Base-by-base conservation (phyloP, 768 basidiomycete genomes). In the Xanthoconium purpureum region DNA sequence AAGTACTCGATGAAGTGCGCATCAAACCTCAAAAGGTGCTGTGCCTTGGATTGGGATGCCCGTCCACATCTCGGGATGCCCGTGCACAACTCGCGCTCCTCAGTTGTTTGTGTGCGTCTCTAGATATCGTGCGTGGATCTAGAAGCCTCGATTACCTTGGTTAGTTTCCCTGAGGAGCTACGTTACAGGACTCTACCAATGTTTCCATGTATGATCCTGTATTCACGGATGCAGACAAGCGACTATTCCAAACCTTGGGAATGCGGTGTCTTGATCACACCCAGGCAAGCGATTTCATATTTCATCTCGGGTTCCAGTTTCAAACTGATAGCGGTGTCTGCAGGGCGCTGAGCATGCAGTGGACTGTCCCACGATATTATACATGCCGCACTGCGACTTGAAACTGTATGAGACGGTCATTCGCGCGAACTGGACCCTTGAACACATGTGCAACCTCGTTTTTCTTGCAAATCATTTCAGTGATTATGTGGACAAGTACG, bases 361-460 rank as follows among this genome's bases (percentile, higher is more conserved):
- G 46, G 58, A 61, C 29, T 49, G 60, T 53, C 82, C 84, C 59
- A 88, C 87, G 46, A 74, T 91, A 52, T 74, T 85, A 52, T 89
- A 82, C 73, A 89, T 90, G 87, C 89, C 88, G 20, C 89, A 91
- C 69, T 90, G 89, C 67, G 87, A 88, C 64, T 65, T 87, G 69
- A 78, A 78, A 57, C 76, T 91, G 29, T 88, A 90, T 68, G 87
- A 91, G 66, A 77, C 73, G 60, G 64, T 89, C 44, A 70, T 91
- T 53, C 77, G 78, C 55, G 77, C 78, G 13, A 89, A 89, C 66
- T 87, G 85, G 84, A 71, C 74, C 45, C 65, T 56, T 30, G 74
- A 74, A 30, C 71, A 71, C 20, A 69, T 89, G 50, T 65, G 74
- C 54, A 74, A 73, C 55, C 64, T 85, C 24, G 63, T 89, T 51